phyloP scores from a whole-genome alignment of 257 asterid species.

The Solanum phureja region DNA sequence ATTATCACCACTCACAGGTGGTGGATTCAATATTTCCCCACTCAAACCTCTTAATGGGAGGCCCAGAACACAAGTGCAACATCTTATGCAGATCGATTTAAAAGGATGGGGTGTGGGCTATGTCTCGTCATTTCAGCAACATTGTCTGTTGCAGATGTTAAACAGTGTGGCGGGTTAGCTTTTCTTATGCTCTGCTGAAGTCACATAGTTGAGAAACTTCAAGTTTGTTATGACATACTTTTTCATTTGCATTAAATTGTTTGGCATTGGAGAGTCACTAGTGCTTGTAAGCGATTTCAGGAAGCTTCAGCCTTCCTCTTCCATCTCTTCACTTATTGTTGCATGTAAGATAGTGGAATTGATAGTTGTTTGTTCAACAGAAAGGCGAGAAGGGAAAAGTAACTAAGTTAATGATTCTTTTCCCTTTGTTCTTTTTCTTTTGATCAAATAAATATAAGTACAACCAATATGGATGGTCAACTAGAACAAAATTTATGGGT shows the following conservation, averaged over 20 bases:
- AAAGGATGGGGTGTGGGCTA: slow-evolving; percentile 99
- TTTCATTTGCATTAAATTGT: not conserved
- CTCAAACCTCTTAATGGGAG: slow-evolving; percentile 73
- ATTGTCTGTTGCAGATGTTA: slow-evolving; percentile 94
- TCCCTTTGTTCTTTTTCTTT: not conserved
- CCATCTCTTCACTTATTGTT: not conserved
- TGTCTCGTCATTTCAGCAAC: slow-evolving; percentile 84
- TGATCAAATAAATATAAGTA: not conserved
- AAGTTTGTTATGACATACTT: not conserved
- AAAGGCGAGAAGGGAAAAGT: not conserved
- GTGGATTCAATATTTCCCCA: slow-evolving; percentile 91
- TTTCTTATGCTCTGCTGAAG: not conserved
- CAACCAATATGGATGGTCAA: not conserved
- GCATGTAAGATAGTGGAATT: not conserved
- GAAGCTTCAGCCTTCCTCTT: not conserved
- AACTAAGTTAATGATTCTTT: not conserved
- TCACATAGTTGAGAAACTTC: not conserved
- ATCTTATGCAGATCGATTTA: slow-evolving; percentile 94
- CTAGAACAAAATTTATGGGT: not conserved
- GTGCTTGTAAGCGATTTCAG: not conserved
- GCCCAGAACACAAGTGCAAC: slow-evolving; percentile 95
- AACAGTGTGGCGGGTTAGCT: slow-evolving; percentile 91
- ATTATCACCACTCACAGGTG: slow-evolving; percentile 48
- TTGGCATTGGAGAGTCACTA: not conserved
- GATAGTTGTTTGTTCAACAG: not conserved